These are phyloP conservation scores for Tetrapisispora phaffii DNA, from an alignment of 805 yeast species.

Conservation along the genomic window DNA sequence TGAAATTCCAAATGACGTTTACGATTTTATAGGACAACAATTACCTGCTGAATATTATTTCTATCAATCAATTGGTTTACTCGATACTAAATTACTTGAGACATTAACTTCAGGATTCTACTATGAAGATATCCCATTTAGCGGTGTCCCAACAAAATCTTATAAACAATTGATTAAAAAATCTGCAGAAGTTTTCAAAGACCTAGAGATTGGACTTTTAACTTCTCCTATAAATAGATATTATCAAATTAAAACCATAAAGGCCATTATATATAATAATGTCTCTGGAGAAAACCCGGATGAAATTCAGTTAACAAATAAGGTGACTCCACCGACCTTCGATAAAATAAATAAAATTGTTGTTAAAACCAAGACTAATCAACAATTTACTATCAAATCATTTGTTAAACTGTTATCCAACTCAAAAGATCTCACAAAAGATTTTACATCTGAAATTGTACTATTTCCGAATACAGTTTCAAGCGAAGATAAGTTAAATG, in stretches of 20 bases:
- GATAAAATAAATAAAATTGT: constrained; percentile 31
- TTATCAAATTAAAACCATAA: constrained; percentile 64
- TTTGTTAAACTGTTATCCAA: constrained; percentile 19
- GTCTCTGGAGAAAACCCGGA: constrained; percentile 24
- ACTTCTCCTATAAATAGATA: constrained; percentile 72
- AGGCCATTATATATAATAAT: constrained; percentile 44
- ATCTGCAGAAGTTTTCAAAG: constrained; percentile 41
- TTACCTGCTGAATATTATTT: constrained; percentile 79
- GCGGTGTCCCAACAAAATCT: constrained; percentile 47
- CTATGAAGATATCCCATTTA: constrained; percentile 56
- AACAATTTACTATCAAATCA: constrained; percentile 21
- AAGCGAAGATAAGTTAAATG: constrained; percentile 28
- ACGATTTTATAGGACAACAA: constrained; percentile 72
- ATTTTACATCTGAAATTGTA: constrained; percentile 25
- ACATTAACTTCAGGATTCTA: constrained; percentile 56
- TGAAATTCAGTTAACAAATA: constrained; percentile 38
- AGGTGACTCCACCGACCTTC: constrained; percentile 45
- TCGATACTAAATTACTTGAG: constrained; percentile 47
- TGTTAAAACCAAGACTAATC: constrained; percentile 21
- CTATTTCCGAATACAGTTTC: constrained; percentile 26
- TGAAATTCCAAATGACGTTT: constrained; percentile 62
- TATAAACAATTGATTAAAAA: constrained; percentile 46
- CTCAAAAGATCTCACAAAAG: constrained; percentile 28
- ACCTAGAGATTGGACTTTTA: constrained; percentile 54
- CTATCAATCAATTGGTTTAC: constrained; percentile 69